Evolutionary conservation across 176 grass and related monocot genomes (phyloP).

Genomic region (Dactylis glomerata): DNA sequence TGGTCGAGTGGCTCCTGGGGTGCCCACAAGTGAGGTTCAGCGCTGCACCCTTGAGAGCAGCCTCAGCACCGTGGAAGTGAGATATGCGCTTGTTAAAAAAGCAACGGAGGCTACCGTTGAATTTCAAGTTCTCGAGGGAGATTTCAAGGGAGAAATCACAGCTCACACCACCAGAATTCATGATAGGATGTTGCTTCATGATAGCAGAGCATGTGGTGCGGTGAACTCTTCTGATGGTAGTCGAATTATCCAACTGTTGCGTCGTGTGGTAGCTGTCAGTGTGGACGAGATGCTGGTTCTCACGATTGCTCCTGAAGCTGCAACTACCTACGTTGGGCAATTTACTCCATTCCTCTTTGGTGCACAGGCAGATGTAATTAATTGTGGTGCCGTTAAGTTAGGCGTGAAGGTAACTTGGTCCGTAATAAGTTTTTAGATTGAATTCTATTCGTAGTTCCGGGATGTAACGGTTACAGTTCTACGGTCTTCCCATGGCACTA

Average conservation of each 20-base stretch:
- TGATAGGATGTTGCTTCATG: background rate
- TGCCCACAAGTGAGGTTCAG: background rate
- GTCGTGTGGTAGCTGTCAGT: background rate
- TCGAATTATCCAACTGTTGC: background rate
- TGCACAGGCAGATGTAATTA: background rate
- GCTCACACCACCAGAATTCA: background rate
- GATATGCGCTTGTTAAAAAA: background rate
- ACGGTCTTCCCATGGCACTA: background rate
- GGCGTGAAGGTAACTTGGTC: background rate
- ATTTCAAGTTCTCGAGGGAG: background rate
- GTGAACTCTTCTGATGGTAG: background rate
- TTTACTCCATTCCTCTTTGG: background rate
- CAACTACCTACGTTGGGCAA: background rate
- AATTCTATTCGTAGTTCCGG: background rate
- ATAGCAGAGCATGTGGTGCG: background rate
- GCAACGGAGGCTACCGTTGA: background rate
- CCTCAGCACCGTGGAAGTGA: background rate
- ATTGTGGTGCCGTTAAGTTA: background rate
- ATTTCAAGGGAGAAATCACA: slow-evolving; percentile 6
- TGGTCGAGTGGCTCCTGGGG: background rate
- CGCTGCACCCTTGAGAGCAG: background rate
- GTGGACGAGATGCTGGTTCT: background rate
- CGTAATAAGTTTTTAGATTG: background rate
- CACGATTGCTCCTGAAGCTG: background rate
- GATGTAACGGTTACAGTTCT: background rate